Evolutionary conservation across 768 basidiomycete genomes (phyloP).

Genomic region (Roridomyces roridus): DNA sequence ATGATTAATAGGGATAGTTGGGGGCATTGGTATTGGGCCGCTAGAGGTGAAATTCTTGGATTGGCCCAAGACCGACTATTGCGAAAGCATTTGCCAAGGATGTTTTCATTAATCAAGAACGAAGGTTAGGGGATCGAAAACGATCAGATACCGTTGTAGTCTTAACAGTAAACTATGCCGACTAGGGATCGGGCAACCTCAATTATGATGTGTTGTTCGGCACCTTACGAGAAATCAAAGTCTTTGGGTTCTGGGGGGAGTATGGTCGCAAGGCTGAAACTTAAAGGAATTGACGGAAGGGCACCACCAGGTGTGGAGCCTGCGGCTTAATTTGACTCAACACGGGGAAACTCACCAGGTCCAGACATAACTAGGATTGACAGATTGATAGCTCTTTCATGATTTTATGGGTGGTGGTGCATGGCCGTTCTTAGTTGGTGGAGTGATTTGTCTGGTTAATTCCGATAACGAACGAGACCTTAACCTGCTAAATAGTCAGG

Average conservation of each 20-base stretch:
- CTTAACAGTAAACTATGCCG: slow-evolving; percentile 14
- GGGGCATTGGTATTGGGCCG: too few species aligned
- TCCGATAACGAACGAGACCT: slow-evolving; percentile 94
- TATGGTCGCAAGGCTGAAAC: slow-evolving; percentile 74
- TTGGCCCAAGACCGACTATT: too few species aligned
- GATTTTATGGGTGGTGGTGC: slow-evolving; percentile 88
- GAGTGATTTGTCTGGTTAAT: slow-evolving; percentile 97
- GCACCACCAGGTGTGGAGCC: slow-evolving; percentile 69
- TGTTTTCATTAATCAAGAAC: too few species aligned
- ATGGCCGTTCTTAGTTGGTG: slow-evolving; percentile 90
- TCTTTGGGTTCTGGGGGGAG: slow-evolving; percentile 87
- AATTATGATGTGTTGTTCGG: slow-evolving; percentile 73
- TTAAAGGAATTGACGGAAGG: slow-evolving; percentile 71
- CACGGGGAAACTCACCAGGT: too few species aligned
- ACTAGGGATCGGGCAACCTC: slow-evolving; percentile 27
- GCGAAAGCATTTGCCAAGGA: too few species aligned
- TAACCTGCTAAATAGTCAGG: slow-evolving; percentile 91
- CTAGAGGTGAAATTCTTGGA: too few species aligned
- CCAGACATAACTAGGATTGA: too few species aligned
- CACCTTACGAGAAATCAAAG: slow-evolving; percentile 89
- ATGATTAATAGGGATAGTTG: too few species aligned
- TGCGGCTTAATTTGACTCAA: too few species aligned
- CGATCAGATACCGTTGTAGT: too few species aligned
- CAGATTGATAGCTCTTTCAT: slow-evolving; percentile 87
- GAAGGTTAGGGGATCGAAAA: too few species aligned